Percentiles rank a stretch among this genome's conserved stretches.
Conservation (phyloP, 192 early-diverging fungal species). For the Phlyctochytrium arcticum region DNA sequence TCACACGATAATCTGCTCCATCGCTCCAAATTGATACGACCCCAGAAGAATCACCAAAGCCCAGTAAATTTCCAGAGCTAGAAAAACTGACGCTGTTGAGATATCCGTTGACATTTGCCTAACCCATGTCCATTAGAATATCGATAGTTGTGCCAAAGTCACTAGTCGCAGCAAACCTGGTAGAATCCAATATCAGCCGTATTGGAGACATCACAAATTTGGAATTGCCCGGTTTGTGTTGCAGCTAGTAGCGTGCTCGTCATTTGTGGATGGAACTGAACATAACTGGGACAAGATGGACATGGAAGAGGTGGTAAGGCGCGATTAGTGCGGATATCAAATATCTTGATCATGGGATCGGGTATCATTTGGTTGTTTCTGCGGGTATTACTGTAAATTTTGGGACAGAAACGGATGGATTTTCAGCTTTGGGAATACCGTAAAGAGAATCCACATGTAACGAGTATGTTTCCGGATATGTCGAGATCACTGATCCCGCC, state of each 20-base stretch:
- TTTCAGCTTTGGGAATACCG: conserved; percentile 36
- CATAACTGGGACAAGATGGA: conserved; percentile 56
- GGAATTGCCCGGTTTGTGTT: conserved; percentile 66
- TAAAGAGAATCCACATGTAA: conserved; percentile 73
- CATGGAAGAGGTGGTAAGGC: conserved; percentile 69
- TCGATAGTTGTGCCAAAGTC: too few relatives aligned
- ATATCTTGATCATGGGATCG: conserved; percentile 80
- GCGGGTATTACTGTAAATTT: not conserved
- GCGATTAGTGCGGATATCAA: conserved; percentile 69
- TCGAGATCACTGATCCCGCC: conserved; percentile 75
- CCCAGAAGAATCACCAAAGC: conserved; percentile 74
- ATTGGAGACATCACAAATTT: conserved; percentile 61
- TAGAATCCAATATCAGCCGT: conserved; percentile 21
- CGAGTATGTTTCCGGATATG: conserved; percentile 63
- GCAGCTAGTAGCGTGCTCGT: conserved; percentile 61
- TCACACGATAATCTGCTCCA: conserved; percentile 60
- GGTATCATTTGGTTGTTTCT: conserved; percentile 51
- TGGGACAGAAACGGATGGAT: not conserved
- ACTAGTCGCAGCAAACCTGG: conserved; percentile 32
- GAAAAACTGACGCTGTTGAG: conserved; percentile 76
- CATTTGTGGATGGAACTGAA: conserved; percentile 70
- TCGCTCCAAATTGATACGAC: conserved; percentile 76
- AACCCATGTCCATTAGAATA: too few relatives aligned
- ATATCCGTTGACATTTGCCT: conserved; percentile 31
- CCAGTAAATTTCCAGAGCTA: conserved; percentile 69